These are phyloP conservation scores for Talaromyces trachyspermus DNA, from an alignment of 495 filamentous ascomycete genomes.

Conservation along the genomic window DNA sequence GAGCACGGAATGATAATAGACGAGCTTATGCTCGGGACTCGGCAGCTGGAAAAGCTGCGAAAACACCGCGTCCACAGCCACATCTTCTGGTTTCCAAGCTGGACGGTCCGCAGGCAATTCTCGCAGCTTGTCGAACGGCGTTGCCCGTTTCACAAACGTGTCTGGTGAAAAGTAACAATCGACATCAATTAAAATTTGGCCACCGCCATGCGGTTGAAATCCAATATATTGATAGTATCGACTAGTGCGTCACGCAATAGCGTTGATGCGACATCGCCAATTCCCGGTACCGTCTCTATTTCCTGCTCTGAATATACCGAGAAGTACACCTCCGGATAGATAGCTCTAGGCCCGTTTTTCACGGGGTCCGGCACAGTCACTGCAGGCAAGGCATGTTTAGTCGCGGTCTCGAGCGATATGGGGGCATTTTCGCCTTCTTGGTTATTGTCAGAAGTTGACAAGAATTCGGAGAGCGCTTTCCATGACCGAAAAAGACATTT, in stretches of 20 bases:
- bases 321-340: conserved; percentile 89
- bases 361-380: conserved; percentile 70
- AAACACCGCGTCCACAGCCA: conserved; percentile 94
- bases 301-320: conserved; percentile 89
- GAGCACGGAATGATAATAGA: conserved; percentile 92
- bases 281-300: conserved; percentile 80
- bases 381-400: conserved; percentile 68
- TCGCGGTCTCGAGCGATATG: conserved; percentile 40
- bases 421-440: conserved; percentile 27
- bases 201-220: conserved; percentile 82
- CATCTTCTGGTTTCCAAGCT: conserved; percentile 97
- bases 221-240: conserved; percentile 89
- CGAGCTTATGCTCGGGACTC: conserved; percentile 81
- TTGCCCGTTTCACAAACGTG: conserved; percentile 88
- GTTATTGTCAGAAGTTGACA: conserved; percentile 12
- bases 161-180: conserved; percentile 87
- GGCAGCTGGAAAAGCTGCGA: conserved; percentile 89
- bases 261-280: conserved; percentile 65
- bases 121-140: conserved; percentile 78
- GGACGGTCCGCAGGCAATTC: conserved; percentile 58
- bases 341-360: conserved; percentile 58
- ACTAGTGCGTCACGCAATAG: conserved; percentile 78
- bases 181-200: conserved; percentile 88
- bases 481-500: conserved; percentile 80
- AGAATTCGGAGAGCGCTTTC: conserved; percentile 47